Base-by-base conservation (phyloP, 2,329 filamentous ascomycete genomes). In the Gnomoniopsis smithogilvyi region DNA sequence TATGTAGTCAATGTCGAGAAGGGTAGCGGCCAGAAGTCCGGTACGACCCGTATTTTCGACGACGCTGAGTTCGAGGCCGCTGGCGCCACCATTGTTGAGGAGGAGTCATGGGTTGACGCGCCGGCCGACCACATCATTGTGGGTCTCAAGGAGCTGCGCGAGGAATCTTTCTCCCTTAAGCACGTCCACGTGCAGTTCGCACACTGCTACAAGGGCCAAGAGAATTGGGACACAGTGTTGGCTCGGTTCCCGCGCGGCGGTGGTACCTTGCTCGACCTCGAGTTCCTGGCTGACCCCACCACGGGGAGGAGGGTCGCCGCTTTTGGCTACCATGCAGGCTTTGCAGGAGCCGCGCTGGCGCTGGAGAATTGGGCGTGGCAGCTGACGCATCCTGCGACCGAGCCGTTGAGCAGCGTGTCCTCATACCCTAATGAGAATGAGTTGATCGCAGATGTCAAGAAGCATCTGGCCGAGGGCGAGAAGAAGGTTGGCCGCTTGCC, bases 331-430 rank as follows among this genome's bases (percentile, higher is more conserved):
- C 60, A 62, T 53, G 60, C 60, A 34, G 60, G 60, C 51, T 62
- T 62, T 51, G 60, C 60, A 4, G 86, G 87, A 36, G 83, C 88
- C 45, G 90, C 90, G 10, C 78, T 93, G 54, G 90, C 89, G 26
- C 74, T 96, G 43, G 83, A 92, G 81, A 85, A 87, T 48, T 96
- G 93, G 91, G 85, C 90, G 12, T 90, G 87, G 83, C 92, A 96
- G 74, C 80, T 94, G 63, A 83, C 83, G 47, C 83, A 93, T 73
- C 57, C 60, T 26, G 56, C 56, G 7, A 83, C 87, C 48, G 83
- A 83, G 72, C 82, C 85, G 54, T 82, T 94, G 60, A 86, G 88
- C 10, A 80, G 83, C 58, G 81, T 90, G 19, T 81, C 82, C 65
- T 81, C 81, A 68, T 94, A 91, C 74, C 82, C 87, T 63, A 92